phyloP scores from a whole-genome alignment of 495 filamentous ascomycete species.

The Hypoxylon crocopeplum region DNA sequence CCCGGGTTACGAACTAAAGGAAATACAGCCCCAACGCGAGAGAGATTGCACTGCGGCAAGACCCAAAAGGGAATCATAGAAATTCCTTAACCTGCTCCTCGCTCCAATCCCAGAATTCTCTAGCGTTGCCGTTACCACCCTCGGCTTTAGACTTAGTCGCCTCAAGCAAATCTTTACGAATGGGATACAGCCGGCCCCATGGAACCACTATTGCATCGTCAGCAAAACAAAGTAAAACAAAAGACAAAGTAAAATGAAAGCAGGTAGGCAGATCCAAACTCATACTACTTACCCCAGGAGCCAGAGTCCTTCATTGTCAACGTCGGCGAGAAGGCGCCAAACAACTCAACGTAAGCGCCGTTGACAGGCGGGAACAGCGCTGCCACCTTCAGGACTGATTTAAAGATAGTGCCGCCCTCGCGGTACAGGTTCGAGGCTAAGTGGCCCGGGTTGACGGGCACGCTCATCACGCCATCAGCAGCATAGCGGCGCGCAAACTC shows the following conservation, averaged over 20 bases:
- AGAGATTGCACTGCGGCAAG: no score
- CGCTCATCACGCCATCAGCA: constrained; percentile 35
- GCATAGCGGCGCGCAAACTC: constrained; percentile 42
- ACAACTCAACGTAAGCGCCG: constrained; percentile 52
- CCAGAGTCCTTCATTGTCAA: constrained; percentile 14
- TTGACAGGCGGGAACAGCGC: constrained; percentile 23
- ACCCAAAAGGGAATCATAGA: no score
- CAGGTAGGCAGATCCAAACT: not conserved
- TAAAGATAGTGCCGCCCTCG: not conserved
- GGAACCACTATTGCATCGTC: not conserved
- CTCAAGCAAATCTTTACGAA: constrained; percentile 7
- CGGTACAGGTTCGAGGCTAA: not conserved
- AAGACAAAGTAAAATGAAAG: not conserved
- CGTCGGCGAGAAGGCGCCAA: constrained; percentile 45
- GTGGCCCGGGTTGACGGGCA: constrained; percentile 50
- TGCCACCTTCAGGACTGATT: not conserved
- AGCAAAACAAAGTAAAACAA: no score
- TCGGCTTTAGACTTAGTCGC: constrained; percentile 16
- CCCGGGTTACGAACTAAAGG: no score
- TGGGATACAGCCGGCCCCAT: not conserved
- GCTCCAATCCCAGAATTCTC: constrained; percentile 47
- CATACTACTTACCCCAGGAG: not conserved
- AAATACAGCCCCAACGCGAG: no score
- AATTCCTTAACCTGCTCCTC: constrained; percentile 45
- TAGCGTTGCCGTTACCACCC: constrained; percentile 38